Percentiles rank a stretch among this genome's conserved stretches.
phyloP scores from a whole-genome alignment of 2,329 filamentous ascomycete genomes.

The Colletotrichum tropicicola region DNA sequence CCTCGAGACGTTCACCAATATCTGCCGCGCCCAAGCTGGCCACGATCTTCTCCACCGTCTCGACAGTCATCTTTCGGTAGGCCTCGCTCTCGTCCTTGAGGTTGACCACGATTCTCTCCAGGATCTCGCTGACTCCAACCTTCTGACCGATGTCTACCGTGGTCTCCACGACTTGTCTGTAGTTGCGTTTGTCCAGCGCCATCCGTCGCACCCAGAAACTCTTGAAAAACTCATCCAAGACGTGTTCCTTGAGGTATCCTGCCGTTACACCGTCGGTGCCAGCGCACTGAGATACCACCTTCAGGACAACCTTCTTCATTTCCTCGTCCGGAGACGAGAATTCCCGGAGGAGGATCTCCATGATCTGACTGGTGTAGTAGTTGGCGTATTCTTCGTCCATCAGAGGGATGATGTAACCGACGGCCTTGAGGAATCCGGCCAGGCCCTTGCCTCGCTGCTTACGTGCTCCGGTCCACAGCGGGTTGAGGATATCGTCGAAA shows the following conservation, averaged over 20 bases:
- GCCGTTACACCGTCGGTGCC: conserved; percentile 95
- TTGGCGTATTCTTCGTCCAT: conserved; percentile 99
- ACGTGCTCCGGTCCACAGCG: conserved; percentile 93
- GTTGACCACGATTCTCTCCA: conserved; percentile 92
- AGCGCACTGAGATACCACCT: conserved; percentile 95
- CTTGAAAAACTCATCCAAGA: conserved; percentile 97
- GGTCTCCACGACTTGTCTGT: conserved; percentile 96
- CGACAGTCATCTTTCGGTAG: conserved; percentile 98
- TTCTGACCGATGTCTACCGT: conserved; percentile 98
- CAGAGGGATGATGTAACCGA: conserved; percentile 96
- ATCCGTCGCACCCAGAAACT: conserved; percentile 98
- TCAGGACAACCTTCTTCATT: conserved; percentile 99
- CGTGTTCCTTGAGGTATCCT: conserved; percentile 93
- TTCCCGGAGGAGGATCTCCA: conserved; percentile 96
- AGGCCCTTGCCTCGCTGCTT: conserved; percentile 97
- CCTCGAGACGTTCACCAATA: conserved; percentile 90
- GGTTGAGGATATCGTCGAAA: conserved; percentile 97
- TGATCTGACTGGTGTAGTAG: conserved; percentile 98
- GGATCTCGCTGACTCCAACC: conserved; percentile 94
- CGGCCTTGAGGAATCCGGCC: conserved; percentile 94
- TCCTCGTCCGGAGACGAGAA: conserved; percentile 98
- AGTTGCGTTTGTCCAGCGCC: conserved; percentile 97
- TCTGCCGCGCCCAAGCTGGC: conserved; percentile 93
- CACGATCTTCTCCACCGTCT: conserved; percentile 96
- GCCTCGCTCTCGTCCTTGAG: conserved; percentile 98